Evolutionary conservation across 75 land plant species (phyloP), one percentile per base, ranked within the genome.

Genomic region (Picea sitchensis): DNA sequence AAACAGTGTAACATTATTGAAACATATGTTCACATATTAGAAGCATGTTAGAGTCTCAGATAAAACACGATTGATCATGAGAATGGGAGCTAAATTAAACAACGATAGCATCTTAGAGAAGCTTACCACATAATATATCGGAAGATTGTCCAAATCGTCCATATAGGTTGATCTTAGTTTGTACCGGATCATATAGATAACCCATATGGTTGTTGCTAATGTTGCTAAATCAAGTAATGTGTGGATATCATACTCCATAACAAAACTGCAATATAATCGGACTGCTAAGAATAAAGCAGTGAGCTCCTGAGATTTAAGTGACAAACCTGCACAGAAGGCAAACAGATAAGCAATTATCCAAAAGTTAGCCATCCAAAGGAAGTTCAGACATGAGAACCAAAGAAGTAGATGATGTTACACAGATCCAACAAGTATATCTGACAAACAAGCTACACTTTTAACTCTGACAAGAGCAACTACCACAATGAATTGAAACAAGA

Each of bases 171-270:
- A 79, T 82, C 85, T 89, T 76, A 96, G 81, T 81, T 92, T 96
- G 81, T 89, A 92, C 31, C 95, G 90, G 17, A 96, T 92, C 93
- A 90, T 96, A 62, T 90, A 96, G 47, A 96, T 91, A 51, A 96
- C 99, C 99, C 99, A 96, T 8, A 84, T 63, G 36, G 98, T 96
- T 2, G 94, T 82, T 0, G 80, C 67, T 9, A 96, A 81, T 1
- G 98, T 90, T 14, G 86, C 88, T 12, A 83, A 81, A 84, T 96
- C 98, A 36, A 96, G 90, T 14, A 94, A 23, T 12, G 98, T 94
- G 82, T 96, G 98, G 59, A 96, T 92, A 73, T 94, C 95, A 82
- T 82, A 88, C 65, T 94, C 98, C 95, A 94, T 87, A 6, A 85
- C 82, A 26, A 86, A 78, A 65, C 97, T 91, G 80, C 98, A 96